Evolutionary conservation across 495 filamentous ascomycete genomes (phyloP), one percentile per base, ranked within the genome.

Genomic region (Trichoderma orchidacearum): DNA sequence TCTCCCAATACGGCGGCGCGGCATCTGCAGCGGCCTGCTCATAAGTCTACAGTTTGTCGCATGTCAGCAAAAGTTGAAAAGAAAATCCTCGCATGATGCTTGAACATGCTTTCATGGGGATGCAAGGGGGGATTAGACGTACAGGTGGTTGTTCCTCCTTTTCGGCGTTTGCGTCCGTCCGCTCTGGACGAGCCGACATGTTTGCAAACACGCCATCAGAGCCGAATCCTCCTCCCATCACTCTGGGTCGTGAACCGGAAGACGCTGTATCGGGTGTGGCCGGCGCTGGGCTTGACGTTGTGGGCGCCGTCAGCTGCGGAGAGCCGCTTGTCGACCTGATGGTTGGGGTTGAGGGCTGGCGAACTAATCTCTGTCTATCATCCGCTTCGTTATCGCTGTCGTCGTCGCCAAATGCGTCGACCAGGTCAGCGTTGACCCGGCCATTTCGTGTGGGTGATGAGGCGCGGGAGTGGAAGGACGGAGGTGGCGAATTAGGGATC

Each of bases 1-100:
- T 97, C 72, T 98, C 93, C 93, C 93, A 98, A 69, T 97, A 98
- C 2, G 94, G 93, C 0, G 93, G 93, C 32, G 93, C 90, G 21
- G 92, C 89, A 72, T 98, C 93, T 17, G 92, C 92, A 9, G 93
- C 93, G 6, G 93, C 93, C 83, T 96, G 90, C 79, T 98, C 94
- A 73, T 98, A 98, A 21, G 91, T 89, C 90, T 97, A 59, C 18
- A 25, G 9, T 12, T 12, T 35, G 28, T 51, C 55, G 13, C 36
- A 56, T 50, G 21, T 72, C 66, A 74, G 71, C 66, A 57, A 15
- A 48, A 9, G 15, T 25, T 48, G 8, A 9, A 25, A 35, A 35
- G 12, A 35, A 35, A 35, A 0, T n/a, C n/a, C n/a, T n/a, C n/a
- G n/a, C n/a, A n/a, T n/a, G n/a, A n/a, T n/a, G n/a, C n/a, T n/a